Percentiles rank a stretch among this genome's conserved stretches.
Conservation (phyloP, 2,329 filamentous ascomycete genomes). For the Hirsutella thompsonii region DNA sequence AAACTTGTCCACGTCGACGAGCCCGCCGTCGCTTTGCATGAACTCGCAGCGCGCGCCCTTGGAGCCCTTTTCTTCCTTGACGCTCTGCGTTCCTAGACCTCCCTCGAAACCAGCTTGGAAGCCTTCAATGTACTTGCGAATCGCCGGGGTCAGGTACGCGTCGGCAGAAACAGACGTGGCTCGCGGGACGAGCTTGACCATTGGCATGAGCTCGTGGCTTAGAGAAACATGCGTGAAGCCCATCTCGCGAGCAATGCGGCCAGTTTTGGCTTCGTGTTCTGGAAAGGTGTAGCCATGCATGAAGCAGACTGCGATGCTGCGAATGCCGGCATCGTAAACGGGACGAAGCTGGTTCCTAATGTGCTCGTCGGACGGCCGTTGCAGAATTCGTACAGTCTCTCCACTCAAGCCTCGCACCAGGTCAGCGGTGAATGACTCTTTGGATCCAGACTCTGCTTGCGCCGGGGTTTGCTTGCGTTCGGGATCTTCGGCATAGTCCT, state of each 20-base stretch:
- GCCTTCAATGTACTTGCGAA: slow-evolving; percentile 19
- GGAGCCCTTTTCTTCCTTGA: slow-evolving; percentile 51
- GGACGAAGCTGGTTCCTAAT: slow-evolving; percentile 43
- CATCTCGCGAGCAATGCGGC: slow-evolving; percentile 21
- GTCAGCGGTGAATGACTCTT: slow-evolving; percentile 23
- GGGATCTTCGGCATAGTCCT: slow-evolving; percentile 62
- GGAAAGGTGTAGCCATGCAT: slow-evolving; percentile 59
- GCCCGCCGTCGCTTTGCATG: slow-evolving; percentile 49
- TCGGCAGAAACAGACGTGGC: slow-evolving; percentile 29
- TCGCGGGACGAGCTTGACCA: slow-evolving; percentile 31
- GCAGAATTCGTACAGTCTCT: slow-evolving; percentile 55
- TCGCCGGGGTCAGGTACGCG: slow-evolving; percentile 28
- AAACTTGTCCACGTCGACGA: slow-evolving; percentile 46
- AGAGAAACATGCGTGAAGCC: slow-evolving; percentile 25
- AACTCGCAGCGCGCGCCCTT: slow-evolving; percentile 46
- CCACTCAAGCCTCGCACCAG: slow-evolving; percentile 56
- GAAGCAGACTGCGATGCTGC: slow-evolving; percentile 42
- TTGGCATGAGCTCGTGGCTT: slow-evolving; percentile 24
- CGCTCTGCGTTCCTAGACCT: slow-evolving; percentile 38
- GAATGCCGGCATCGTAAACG: slow-evolving; percentile 48
- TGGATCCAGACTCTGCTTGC: slow-evolving; percentile 13
- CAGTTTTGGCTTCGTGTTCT: slow-evolving; percentile 35
- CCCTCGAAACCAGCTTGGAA: slow-evolving; percentile 23
- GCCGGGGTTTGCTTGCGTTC: slow-evolving; percentile 22
- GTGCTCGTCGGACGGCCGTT: slow-evolving; percentile 39